Evolutionary conservation across 2,329 filamentous ascomycete species (phyloP), one percentile per base, ranked within the genome.

Genomic region (Diaporthe sp.): DNA sequence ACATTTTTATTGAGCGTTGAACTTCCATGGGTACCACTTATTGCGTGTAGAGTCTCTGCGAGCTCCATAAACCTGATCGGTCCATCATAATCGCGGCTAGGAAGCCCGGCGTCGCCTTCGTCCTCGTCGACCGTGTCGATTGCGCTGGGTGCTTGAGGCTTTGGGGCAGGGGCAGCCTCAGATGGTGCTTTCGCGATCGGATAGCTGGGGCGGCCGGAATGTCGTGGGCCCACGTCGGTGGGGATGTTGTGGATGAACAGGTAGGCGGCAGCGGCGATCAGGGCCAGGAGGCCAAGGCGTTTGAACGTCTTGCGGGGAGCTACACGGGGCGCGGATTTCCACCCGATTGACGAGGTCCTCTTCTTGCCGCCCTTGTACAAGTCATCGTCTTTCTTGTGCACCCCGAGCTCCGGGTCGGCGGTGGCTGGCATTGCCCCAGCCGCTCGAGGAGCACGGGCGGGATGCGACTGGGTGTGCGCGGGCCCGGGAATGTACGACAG

Each of bases 41-140:
- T 90, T 17, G 86, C 88, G 57, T 92, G 90, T 55, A 98, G 85
- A 4, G 93, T 92, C 25, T 83, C 81, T 0, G 90, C 90, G 57
- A 98, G 88, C 15, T 90, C 84, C 79, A 89, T 90, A 81, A 95
- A 96, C 79, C 87, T 91, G 79, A 97, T 88, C 2, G 90, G 90
- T 0, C 94, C 95, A 77, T 92, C 90, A 82, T 93, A 96, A 70
- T 88, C 88, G 77, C 87, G 84, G 73, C 81, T 63, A 82, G 75
- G 71, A 77, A 76, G 60, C 78, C 79, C 77, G 13, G 78, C 76
- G 20, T 75, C 78, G 42, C 60, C 60, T 37, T 53, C 65, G 15
- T 77, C 74, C 55, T 15, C n/a, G 57, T 72, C 44, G 72, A 44
- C 28, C 65, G 76, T 57, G 76, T 47, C 3, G 55, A 63, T 25